Conservation (phyloP, 2,329 filamentous ascomycete genomes). For the Colletotrichum paranaense region DNA sequence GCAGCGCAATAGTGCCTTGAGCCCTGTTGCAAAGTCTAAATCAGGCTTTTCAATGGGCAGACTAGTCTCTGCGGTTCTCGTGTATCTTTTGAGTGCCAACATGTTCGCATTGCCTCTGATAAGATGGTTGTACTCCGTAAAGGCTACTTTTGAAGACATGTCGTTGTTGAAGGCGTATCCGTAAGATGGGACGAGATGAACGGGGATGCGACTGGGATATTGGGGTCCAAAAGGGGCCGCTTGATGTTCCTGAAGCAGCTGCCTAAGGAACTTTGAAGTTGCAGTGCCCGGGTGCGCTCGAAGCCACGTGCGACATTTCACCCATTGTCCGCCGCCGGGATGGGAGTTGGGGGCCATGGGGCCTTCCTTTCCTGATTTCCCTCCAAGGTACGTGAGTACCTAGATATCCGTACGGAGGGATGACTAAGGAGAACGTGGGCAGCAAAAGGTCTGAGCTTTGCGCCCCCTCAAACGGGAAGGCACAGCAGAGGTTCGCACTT, state of each 20-base stretch:
- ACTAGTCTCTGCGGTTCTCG: neutral
- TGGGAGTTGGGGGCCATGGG: neutral
- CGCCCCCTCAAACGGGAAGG: neutral
- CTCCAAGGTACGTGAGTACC: no score
- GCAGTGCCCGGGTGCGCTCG: neutral
- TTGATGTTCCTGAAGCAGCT: neutral
- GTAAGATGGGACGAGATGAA: neutral
- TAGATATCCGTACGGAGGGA: no score
- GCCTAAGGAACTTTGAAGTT: neutral
- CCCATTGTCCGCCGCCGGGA: neutral
- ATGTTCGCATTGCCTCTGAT: neutral
- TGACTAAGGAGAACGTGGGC: neutral
- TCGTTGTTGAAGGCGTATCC: neutral
- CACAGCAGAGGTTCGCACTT: neutral
- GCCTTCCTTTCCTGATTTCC: neutral
- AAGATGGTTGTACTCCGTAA: neutral
- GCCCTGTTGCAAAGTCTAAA: constrained; percentile 7
- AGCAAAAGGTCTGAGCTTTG: neutral
- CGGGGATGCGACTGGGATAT: neutral
- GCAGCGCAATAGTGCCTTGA: constrained; percentile 2
- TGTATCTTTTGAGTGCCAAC: neutral
- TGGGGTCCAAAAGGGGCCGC: neutral
- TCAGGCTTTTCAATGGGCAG: constrained; percentile 20
- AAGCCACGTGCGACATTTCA: neutral
- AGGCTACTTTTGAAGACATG: neutral